Evolutionary conservation across 805 yeast genomes (phyloP).

Genomic region (Cyberlindnera japonica): DNA sequence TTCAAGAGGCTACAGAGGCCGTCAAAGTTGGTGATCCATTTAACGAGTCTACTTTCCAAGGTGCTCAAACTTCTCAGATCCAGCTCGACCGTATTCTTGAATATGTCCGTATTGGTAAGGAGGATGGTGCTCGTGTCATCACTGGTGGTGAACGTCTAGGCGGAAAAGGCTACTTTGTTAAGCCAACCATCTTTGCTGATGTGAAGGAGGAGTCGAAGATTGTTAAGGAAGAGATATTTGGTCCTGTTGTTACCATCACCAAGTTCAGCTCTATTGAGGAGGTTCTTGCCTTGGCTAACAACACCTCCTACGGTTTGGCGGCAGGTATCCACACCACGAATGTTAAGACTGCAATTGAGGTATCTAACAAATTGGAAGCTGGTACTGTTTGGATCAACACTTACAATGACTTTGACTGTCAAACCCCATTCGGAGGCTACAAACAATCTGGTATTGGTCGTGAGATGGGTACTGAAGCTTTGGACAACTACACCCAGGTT

Average conservation of each 20-base stretch:
- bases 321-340: constrained; percentile 81
- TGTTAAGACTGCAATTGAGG: constrained; percentile 60
- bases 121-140: constrained; percentile 66
- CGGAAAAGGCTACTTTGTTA: constrained; percentile 63
- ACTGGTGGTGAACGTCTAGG: constrained; percentile 81
- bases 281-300: constrained; percentile 69
- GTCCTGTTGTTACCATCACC: constrained; percentile 78
- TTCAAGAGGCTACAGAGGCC: constrained; percentile 44
- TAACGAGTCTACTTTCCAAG: constrained; percentile 64
- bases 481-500: constrained; percentile 75
- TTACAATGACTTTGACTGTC: constrained; percentile 79
- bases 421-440: constrained; percentile 91
- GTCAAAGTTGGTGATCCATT: constrained; percentile 78
- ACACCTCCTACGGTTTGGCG: constrained; percentile 79
- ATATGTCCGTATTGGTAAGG: constrained; percentile 60
- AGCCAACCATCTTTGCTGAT: constrained; percentile 85
- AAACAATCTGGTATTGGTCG: constrained; percentile 87
- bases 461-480: constrained; percentile 86
- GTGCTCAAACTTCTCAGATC: constrained; percentile 68
- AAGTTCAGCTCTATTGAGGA: constrained; percentile 73
- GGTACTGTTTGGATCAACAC: constrained; percentile 86
- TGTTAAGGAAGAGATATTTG: constrained; percentile 88
- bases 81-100: constrained; percentile 64
- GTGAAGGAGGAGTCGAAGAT: constrained; percentile 71
- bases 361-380: constrained; percentile 63